Base-by-base conservation (phyloP, 495 filamentous ascomycete genomes). In the Penicillium crystallinum region DNA sequence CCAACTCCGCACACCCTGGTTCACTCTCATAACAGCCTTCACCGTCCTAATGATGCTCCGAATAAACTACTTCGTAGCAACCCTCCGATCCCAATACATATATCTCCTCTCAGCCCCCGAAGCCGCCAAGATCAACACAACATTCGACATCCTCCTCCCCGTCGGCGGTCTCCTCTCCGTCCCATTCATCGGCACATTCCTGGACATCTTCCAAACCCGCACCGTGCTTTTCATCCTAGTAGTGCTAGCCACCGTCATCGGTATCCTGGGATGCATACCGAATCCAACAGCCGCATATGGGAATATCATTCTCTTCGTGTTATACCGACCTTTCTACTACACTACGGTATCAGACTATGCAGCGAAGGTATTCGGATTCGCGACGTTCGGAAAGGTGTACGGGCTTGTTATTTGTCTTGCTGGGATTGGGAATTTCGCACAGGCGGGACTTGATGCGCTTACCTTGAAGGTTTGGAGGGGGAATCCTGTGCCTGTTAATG, bases 11-110 rank as follows among this genome's bases (percentile, higher is more conserved):
- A 85, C 84, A 2, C 86, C 86, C 2, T 98, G 91, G 91, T 98
- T 96, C 59, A 69, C 88, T 21, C 75, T 97, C 23, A 90, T 97
- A 54, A 84, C 88, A 6, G 59, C 89, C 2, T 97, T 97, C 69
- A 96, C 93, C 0, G 78, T 93, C 19, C 68, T 95, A 17, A 90
- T 93, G 67, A 96, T 95, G 91, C 89, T 87, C 0, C 82, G 92
- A 15, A 96, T 97, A 67, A 97, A 97, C 72, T 98, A 90, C 77
- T 98, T 98, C 60, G 89, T 98, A 27, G 91, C 93, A 1, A 93
- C 93, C 2, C 83, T 98, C 53, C 82, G 86, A 17, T 76, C 83
- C 7, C 93, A 98, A 65, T 97, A 97, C 70, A 79, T 82, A 34
- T 83, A 83, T 60, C 77, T 98, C 9, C 79, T 98, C n/a, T 68